Base-by-base conservation (phyloP, 768 basidiomycete genomes). In the Amanita molliuscula region DNA sequence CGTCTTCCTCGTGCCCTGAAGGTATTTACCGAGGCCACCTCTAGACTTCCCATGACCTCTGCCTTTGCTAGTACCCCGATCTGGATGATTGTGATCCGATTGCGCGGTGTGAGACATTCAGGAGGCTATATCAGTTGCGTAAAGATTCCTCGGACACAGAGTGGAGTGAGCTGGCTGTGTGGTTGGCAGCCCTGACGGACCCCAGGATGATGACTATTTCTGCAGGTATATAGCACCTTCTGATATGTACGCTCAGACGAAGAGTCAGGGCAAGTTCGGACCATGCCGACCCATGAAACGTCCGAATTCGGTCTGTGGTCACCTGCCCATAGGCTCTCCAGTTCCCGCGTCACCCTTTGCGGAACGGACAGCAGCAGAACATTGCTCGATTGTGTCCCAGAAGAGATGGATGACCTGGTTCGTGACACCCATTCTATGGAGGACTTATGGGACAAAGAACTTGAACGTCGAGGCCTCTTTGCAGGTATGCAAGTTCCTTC, bases 1-100 rank as follows among this genome's bases (percentile, higher is more conserved):
- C 75, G 67, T 37, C 82, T 67, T 3, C 86, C 86, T 3, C 81
- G 67, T 9, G 86, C 82, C 23, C 85, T 78, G 16, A 88, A 88
- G 71, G 58, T 82, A 84, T 65, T 88, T 88, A 0, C 85, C 85
- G 3, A 79, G 66, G 2, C 84, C 83, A 1, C 85, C 84, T 47
- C 83, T 73, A 46, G 80, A 77, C 58, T 73, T 76, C 21, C 77
- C 73, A 51, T 78, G 64, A 0, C 78, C 78, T 50, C 76, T 57
- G 25, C 3, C 3, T 28, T 44, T 47, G 3, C 9, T 34, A n/a
- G 15, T 18, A 38, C 4, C 38, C 18, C 15, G 13, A 23, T 42
- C 25, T 25, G 15, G 25, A 9, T 25, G 28, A 44, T 25, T 16
- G n/a, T 25, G 26, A 28, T 28, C 42, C 25, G 42, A 26, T 44